Base-by-base conservation (phyloP, 2,329 filamentous ascomycete species). In the Hymenoscyphus occultus region DNA sequence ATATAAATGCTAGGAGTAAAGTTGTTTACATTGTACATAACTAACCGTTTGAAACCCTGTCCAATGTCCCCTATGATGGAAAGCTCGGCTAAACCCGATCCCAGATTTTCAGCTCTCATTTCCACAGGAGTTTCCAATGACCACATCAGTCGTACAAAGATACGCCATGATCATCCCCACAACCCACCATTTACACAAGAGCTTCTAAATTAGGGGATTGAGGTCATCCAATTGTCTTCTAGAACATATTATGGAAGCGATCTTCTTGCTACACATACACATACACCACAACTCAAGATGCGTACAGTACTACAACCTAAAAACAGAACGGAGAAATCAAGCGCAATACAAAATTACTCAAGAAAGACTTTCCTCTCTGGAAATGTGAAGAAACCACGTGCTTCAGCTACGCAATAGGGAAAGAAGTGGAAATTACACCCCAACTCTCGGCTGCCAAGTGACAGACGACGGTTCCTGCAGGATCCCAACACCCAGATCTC, bases 91-190 rank as follows among this genome's bases (percentile, higher is more conserved):
- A 28, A 32, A 32, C 10, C 12, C 31, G 51, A 56, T 12, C 28
- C 13, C 28, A 32, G 6, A 16, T 57, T 32, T 56, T 57, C 54
- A 35, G 54, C 54, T 57, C 16, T 57, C 54, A 57, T 57, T 57
- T 57, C 54, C 54, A 57, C 54, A 12, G 5, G 6, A 16, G 32
- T 57, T 51, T 51, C 45, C 7, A 9, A 19, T 57, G 54, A 19
- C 2, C 19, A 13, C 22, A 56, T 56, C 13, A 10, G 13, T 28
- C 19, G 28, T 28, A 14, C 19, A n/a, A 48, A 48, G 28, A 28
- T 28, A 28, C 28, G 28, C 28, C 28, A 28, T 28, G 28, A 28
- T 28, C 28, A 3, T 28, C 28, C 28, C n/a, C 19, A n/a, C 42
- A 48, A 48, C 19, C 10, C 9, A 9, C 10, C 28, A 19, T 14